Percentiles rank a stretch among this genome's conserved stretches.
Conservation (phyloP, 1,139 yeast genomes). For the Yamadazyma friedrichii region DNA sequence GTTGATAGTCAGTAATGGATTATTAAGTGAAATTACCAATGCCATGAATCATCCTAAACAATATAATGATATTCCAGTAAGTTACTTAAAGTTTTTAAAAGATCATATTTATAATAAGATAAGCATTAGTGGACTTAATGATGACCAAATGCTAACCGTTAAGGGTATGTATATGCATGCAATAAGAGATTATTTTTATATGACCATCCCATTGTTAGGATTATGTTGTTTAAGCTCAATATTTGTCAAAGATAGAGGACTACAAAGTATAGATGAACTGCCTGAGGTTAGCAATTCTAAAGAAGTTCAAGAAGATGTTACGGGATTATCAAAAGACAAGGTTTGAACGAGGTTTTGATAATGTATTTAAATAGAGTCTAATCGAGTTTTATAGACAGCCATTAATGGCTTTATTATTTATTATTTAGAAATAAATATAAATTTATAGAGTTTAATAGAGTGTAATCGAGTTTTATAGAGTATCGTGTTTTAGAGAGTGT, state of each 20-base stretch:
- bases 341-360: not conserved
- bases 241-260: conserved; percentile 41
- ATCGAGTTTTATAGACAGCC: too few species aligned
- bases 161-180: conserved; percentile 35
- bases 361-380: too few species aligned
- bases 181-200: conserved; percentile 37
- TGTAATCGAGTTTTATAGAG: too few species aligned
- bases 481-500: too few species aligned
- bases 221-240: conserved; percentile 35
- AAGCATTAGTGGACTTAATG: conserved; percentile 23
- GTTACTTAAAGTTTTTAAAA: conserved; percentile 22
- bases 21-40: conserved; percentile 10
- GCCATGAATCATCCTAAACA: conserved; percentile 9
- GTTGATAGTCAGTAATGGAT: conserved; percentile 21
- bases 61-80: conserved; percentile 14
- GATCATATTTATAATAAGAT: conserved; percentile 32
- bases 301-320: too few species aligned
- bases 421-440: too few species aligned
- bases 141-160: conserved; percentile 25
- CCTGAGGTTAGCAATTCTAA: conserved; percentile 9
- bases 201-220: conserved; percentile 43
- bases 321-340: not conserved
- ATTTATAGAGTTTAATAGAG: too few species aligned
- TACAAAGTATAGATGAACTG: conserved; percentile 39
- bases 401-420: too few species aligned